A percentile compares a stretch with the other conserved stretches of the same genome.
phyloP scores from a whole-genome alignment of 2,329 filamentous ascomycete genomes.

The Ophiostoma piceae region DNA sequence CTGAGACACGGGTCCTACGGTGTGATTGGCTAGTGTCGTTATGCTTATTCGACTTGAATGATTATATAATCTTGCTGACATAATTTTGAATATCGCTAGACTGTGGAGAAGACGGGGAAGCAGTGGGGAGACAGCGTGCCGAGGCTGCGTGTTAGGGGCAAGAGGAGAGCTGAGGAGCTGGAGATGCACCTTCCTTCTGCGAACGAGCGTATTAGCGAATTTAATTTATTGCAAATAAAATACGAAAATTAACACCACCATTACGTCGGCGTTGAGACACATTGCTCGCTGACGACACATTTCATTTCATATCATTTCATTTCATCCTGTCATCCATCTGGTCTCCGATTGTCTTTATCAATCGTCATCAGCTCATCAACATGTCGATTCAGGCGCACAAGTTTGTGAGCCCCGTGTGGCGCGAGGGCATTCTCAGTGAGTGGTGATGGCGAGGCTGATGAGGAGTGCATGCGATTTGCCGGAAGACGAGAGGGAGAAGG shows the following conservation, averaged over 20 bases:
- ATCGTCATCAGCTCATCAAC: neutral
- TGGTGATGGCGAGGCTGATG: too few relatives aligned
- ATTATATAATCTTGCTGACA: neutral
- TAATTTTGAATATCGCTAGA: neutral
- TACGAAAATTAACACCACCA: neutral
- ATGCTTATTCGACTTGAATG: neutral
- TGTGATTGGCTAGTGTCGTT: neutral
- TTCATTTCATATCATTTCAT: neutral
- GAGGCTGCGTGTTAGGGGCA: conserved; percentile 3
- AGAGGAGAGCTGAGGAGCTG: neutral
- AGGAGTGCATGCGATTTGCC: neutral
- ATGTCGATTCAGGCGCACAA: conserved; percentile 42
- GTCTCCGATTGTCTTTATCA: neutral
- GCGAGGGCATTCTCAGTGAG: conserved; percentile 76
- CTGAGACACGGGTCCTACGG: neutral
- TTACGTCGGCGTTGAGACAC: neutral
- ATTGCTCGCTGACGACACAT: neutral
- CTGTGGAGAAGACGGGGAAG: conserved; percentile 1
- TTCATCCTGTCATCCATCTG: neutral
- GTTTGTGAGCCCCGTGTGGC: conserved; percentile 80
- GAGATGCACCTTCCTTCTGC: neutral
- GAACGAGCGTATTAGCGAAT: neutral
- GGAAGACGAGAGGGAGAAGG: neutral
- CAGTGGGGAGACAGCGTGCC: conserved; percentile 1
- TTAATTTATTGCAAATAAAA: neutral